Evolutionary conservation across 345 rosid genomes (phyloP), one percentile per base, ranked within the genome.

Genomic region (Eucalyptus cloeziana): DNA sequence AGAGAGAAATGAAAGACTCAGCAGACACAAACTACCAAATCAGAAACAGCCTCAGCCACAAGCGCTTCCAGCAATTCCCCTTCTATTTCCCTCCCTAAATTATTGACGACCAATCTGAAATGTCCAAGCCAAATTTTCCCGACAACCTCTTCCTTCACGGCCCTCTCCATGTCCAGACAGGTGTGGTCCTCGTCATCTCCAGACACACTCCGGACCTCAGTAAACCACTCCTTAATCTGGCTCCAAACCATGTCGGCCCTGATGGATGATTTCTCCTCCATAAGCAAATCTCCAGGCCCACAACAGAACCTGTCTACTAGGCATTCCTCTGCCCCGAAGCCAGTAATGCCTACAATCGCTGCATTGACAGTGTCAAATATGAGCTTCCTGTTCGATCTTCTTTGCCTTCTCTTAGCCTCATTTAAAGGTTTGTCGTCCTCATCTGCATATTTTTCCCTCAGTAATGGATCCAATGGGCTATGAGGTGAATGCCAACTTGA

Each of bases 311-410:
- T 30, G 14, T 79, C 91, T 89, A 90, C 92, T 81, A 47, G 45
- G 87, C 87, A 76, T 89, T 52, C 54, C 88, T 90, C 94, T 62
- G 91, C 87, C 22, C 91, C 93, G 79, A 88, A 76, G 33, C 94
- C 88, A 37, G 92, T 86, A 86, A 94, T 92, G 87, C 93, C 97
- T 49, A 58, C 76, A n/a, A 97, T 90, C 64, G 94, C 96, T 71
- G 93, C 92, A 91, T 96, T 97, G 54, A 98, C 95, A 90, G 93
- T 92, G 94, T 97, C 99, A 24, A 95, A 97, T 3, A 94, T 89
- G 3, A 97, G 99, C 91, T 94, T 97, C 91, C 91, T 56, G 91
- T 90, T 94, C 47, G 98, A 95, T 87, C 94, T 92, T 86, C 92
- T 87, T 89, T 95, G 96, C 91, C 97, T 94, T 90, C 93, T 94